phyloP scores from a whole-genome alignment of 305 asterid genomes.

The Rubia peregrina region DNA sequence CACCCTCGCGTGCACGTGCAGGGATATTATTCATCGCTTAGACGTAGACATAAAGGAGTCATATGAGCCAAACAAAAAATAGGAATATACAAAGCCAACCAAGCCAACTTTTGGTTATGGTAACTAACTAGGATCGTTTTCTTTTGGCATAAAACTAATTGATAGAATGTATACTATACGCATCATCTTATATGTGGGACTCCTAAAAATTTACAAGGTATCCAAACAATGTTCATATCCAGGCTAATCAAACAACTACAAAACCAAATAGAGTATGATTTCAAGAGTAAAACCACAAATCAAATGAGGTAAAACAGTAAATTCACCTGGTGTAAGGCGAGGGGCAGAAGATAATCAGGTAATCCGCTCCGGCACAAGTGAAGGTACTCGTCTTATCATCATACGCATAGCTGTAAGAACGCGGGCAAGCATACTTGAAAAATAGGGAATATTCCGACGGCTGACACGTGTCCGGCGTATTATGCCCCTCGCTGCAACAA shows the following conservation, averaged over 20 bases:
- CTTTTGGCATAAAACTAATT: no score
- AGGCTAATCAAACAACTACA: neutral
- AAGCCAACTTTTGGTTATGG: no score
- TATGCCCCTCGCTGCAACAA: constrained; percentile 76
- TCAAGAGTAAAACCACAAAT: neutral
- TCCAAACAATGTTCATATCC: neutral
- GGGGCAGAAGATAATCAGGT: constrained; percentile 82
- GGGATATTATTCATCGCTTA: no score
- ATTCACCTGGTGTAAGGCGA: constrained; percentile 75
- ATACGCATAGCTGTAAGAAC: constrained; percentile 88
- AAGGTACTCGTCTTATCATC: constrained; percentile 89
- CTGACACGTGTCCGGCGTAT: constrained; percentile 78
- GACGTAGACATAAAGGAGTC: no score
- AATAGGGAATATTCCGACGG: constrained; percentile 73
- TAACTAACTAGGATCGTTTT: no score
- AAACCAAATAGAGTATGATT: neutral
- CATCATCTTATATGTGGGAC: no score
- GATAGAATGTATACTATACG: no score
- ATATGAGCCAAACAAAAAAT: no score
- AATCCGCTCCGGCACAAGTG: constrained; percentile 84
- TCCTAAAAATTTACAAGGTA: no score
- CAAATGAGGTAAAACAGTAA: constrained; percentile 5
- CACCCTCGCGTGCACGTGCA: no score
- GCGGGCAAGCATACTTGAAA: constrained; percentile 87
- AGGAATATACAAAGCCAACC: no score